Evolutionary conservation across 371 early-diverging fungal species (phyloP), one percentile per base, ranked within the genome.

Genomic region (Mucor lusitanicus): DNA sequence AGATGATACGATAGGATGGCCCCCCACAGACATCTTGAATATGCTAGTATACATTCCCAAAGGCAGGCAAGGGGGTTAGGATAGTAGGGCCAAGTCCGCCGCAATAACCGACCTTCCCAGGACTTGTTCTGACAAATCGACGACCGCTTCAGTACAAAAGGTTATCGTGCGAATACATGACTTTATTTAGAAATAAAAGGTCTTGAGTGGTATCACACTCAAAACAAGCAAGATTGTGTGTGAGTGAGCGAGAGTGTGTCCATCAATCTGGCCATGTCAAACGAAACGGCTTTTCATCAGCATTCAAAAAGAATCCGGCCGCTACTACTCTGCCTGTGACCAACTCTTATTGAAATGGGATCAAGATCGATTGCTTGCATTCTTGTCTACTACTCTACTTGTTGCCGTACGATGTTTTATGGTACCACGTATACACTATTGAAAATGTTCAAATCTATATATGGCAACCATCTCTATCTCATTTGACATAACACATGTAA

Each of bases 81-180:
- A 53, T 64, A 58, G 65, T 33, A 48, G 21, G 23, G 7, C 7
- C 32, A 44, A 60, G 42, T 56, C 42, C 30, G 56, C 53, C 60
- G 63, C 46, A 21, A 50, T 39, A 48, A 33, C 40, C 17, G 12
- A 30, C 44, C 70, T 72, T 69, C 69, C 61, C 69, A 69, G 69
- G 72, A 72, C 69, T 68, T 55, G 46, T 64, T 69, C 63, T 72
- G 69, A 72, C 72, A 72, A 72, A 72, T 72, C 69, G 65, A 50
- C 40, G 60, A 8, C 46, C 53, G 30, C 35, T 59, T 61, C 60
- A 21, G 57, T 37, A 37, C 25, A 48, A 57, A 55, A 64, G n/a
- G 35, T 60, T 48, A 69, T 65, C 70, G 70, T 70, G 70, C 70
- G 70, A 70, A 70, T 23, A 56, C 19, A 25, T 59, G 59, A 3